These are phyloP conservation scores for Phytophthora fragariae DNA, from an alignment of 352 stramenopile species.

Conservation along the genomic window DNA sequence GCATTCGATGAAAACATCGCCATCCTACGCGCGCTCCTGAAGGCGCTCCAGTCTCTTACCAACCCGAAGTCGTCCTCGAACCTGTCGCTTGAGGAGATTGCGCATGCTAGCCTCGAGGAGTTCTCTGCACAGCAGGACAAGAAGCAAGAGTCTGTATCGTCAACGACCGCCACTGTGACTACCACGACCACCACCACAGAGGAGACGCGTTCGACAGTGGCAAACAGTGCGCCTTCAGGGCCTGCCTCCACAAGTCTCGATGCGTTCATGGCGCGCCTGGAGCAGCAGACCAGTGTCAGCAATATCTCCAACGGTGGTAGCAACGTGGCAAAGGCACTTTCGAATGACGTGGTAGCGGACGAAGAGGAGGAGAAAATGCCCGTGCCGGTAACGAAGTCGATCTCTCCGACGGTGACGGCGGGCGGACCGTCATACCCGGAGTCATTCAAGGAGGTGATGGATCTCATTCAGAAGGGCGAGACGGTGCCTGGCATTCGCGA, in stretches of 20 bases:
- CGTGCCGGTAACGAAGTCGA: constrained; percentile 16
- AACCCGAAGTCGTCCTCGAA: constrained; percentile 44
- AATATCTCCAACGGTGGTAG: constrained; percentile 32
- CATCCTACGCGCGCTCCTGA: constrained; percentile 65
- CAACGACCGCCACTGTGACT: constrained; percentile 11
- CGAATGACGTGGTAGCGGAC: not conserved
- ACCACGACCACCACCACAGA: constrained; percentile 12
- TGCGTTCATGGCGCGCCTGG: constrained; percentile 63
- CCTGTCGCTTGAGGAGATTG: constrained; percentile 65
- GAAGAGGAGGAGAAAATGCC: constrained; percentile 46
- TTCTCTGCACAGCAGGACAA: constrained; percentile 37
- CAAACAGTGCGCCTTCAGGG: constrained; percentile 3
- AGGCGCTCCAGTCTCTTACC: constrained; percentile 67
- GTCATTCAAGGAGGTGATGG: constrained; percentile 81
- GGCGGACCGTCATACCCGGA: constrained; percentile 62
- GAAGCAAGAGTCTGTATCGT: constrained; percentile 17
- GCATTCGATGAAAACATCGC: constrained; percentile 78
- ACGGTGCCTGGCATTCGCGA: constrained; percentile 75
- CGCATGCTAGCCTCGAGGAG: constrained; percentile 43
- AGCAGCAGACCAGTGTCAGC: constrained; percentile 54
- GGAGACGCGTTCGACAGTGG: constrained; percentile 20
- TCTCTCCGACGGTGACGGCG: constrained; percentile 25
- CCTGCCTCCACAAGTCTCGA: constrained; percentile 43
- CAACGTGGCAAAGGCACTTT: constrained; percentile 23
- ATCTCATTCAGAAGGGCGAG: constrained; percentile 78